Base-by-base conservation (phyloP, 768 basidiomycete genomes). In the Lyophyllum semitale region DNA sequence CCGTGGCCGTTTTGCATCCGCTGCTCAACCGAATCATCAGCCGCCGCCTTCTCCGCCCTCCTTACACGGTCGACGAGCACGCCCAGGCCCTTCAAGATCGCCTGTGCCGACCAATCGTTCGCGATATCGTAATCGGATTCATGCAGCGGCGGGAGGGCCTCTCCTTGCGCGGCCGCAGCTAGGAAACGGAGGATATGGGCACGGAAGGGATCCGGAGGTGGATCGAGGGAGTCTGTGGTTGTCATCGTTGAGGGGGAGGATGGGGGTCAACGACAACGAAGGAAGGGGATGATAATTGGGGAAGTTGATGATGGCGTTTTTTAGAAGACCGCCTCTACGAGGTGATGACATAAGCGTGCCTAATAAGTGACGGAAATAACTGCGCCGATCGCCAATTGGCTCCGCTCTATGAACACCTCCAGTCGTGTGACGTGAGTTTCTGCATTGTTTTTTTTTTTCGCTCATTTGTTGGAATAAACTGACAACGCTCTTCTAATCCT, bases 131-230 rank as follows among this genome's bases (percentile, higher is more conserved):
- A 32, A 22, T 23, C 44, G 25, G 29, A 33, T 43, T 47, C 44
- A 11, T 18, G 4, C n/a, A 18, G 4, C 17, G 54, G 38, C 0
- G 53, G 35, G 35, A 58, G 30, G n/a, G 48, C 32, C 8, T 48
- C 38, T 25, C 47, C 53, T 1, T 50, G 35, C n/a, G 51, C 44
- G 8, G 49, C 53, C 5, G 4, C 17, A 18, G 45, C 40, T 4
- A 59, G 44, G 12, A 59, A 18, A 6, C 58, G 53, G 0, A 59
- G 43, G 5, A 59, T 43, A 11, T 59, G 46, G 1, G 49, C 44
- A 37, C 47, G 26, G 40, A 59, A 59, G 15, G 38, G 8, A 27
- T 35, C 41, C 15, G 42, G 51, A 9, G 37, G 41, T 2, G 38
- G 35, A n/a, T 51, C 17, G 41, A 43, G 5, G 0, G 46, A 22